Evolutionary conservation across 768 basidiomycete genomes (phyloP), one percentile per base, ranked within the genome.

Genomic region (Phylloporus sp.): DNA sequence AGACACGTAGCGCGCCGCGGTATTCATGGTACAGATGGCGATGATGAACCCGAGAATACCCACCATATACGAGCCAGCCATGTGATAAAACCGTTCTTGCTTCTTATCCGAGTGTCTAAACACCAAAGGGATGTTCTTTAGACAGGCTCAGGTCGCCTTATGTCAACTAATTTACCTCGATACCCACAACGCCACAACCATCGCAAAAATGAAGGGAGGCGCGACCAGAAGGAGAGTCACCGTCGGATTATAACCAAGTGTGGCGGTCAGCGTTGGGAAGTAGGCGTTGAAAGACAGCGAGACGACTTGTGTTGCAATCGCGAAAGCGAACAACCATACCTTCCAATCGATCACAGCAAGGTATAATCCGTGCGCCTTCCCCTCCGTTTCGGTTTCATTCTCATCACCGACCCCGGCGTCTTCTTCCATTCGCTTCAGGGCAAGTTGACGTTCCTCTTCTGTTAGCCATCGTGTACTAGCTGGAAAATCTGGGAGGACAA

Each of bases 201-300:
- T 79, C 4, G 86, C 76, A 60, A 85, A 80, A 6, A 74, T 66
- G 73, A 81, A 91, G 16, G 88, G 89, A 8, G 89, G 91, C 8
- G 85, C 88, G 63, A 87, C 88, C 52, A 92, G 76, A 44, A 89
- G 62, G 10, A 90, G 73, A 3, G 86, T 84, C 34, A 82, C 71
- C 3, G 85, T 87, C 27, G 73, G 69, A 55, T 71, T 73, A 66
- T 76, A 86, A 12, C 85, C 85, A 64, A 94, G 73, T 6, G 90
- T 92, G 15, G 77, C 79, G 34, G 78, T 82, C 51, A 92, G 71
- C 1, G 90, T 88, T 22, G 85, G 88, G 73, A 91, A 91, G 67
- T 83, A 89, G n/a, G 82, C 84, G 64, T 86, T 86, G 77, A 91
- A 91, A 10, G 82, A 82, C 6, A 88, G 61, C 11, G 85, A 80